Percentiles rank a stretch among this genome's conserved stretches.
Evolutionary conservation across 2,329 filamentous ascomycete genomes (phyloP).

Genomic region (Microcyclospora tardicrescens): DNA sequence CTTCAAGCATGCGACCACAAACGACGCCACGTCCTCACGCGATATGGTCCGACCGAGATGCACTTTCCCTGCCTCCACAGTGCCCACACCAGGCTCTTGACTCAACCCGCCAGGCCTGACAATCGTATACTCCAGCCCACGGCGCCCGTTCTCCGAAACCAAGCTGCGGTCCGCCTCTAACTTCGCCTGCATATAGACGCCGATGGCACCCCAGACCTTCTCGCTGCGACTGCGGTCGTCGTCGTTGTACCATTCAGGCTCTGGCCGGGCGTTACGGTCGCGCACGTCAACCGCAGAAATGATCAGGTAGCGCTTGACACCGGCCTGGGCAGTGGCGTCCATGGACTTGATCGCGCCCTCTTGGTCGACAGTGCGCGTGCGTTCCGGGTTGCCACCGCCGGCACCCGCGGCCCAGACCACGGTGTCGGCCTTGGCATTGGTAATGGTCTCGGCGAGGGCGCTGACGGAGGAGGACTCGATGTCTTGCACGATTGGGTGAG

Average conservation of each 20-base stretch:
- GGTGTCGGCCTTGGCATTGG: conserved; percentile 20
- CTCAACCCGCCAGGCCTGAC: conserved; percentile 31
- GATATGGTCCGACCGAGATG: conserved; percentile 30
- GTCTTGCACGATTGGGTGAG: conserved; percentile 31
- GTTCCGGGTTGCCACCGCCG: conserved; percentile 32
- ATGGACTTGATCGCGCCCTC: conserved; percentile 53
- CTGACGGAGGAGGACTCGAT: conserved; percentile 28
- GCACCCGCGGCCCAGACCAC: conserved; percentile 22
- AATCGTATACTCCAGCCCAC: conserved; percentile 34
- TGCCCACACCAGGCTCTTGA: conserved; percentile 34
- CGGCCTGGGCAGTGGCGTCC: conserved; percentile 42
- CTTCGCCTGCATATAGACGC: conserved; percentile 31
- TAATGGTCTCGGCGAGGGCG: conserved; percentile 27
- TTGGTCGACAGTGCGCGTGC: conserved; percentile 47
- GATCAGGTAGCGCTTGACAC: conserved; percentile 50
- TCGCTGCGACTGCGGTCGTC: conserved; percentile 25
- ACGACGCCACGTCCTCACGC: conserved; percentile 47
- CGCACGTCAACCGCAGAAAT: conserved; percentile 49
- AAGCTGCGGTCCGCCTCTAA: conserved; percentile 30
- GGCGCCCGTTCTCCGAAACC: conserved; percentile 25
- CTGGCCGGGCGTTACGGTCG: conserved; percentile 25
- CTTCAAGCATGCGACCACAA: conserved; percentile 43
- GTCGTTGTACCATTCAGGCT: conserved; percentile 33
- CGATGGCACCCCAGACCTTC: conserved; percentile 28
- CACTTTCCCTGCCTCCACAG: conserved; percentile 31